These are phyloP conservation scores for Pinus albicaulis DNA, from an alignment of 75 land plant genomes.

Conservation along the genomic window DNA sequence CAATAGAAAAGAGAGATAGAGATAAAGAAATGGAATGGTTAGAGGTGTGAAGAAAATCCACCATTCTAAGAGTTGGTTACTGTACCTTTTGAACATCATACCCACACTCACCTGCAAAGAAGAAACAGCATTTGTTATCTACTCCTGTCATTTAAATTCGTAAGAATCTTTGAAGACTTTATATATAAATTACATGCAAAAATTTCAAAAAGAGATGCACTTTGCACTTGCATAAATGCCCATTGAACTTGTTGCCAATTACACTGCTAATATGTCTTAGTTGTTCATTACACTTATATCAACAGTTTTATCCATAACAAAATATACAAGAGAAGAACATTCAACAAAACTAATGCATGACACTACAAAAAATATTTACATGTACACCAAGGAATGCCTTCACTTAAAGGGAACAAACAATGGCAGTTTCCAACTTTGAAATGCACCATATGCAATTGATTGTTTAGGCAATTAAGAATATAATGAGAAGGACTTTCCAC, in stretches of 20 bases:
- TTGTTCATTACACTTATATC: neutral
- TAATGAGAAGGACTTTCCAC: neutral
- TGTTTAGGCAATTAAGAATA: neutral
- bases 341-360: neutral
- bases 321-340: neutral
- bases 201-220: neutral
- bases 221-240: neutral
- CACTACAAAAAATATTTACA: neutral
- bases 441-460: neutral
- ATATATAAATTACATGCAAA: neutral
- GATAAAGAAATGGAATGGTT: neutral
- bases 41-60: neutral
- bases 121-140: constrained; percentile 1
- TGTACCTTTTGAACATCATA: constrained; percentile 56
- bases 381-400: neutral
- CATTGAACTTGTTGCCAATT: neutral
- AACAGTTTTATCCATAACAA: neutral
- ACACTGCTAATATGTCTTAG: neutral
- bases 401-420: neutral
- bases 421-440: neutral
- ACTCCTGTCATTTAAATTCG: neutral
- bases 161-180: neutral
- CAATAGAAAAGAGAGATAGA: neutral
- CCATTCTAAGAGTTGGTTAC: neutral
- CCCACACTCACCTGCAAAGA: constrained; percentile 43